Base-by-base conservation (phyloP, 768 basidiomycete genomes). In the Rhodotorula paludigena region DNA sequence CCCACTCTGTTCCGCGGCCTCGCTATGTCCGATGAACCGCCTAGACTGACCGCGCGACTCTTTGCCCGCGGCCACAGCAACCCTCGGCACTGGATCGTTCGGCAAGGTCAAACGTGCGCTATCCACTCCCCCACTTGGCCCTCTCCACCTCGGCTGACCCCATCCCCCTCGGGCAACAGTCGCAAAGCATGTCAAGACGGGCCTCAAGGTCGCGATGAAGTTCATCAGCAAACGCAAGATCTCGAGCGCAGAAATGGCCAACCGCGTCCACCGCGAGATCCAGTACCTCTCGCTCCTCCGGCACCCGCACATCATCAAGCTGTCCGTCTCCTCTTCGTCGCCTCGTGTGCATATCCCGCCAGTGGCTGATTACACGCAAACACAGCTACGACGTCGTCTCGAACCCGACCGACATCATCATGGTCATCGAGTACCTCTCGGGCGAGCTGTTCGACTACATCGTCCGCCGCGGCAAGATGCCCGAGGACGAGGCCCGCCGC, bases 381-480 rank as follows among this genome's bases (percentile, higher is more conserved):
- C 44, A 14, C 74, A 82, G 81, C 23, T 83, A 82, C 76, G 82
- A 83, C 66, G 82, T 83, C 47, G 96, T 98, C 72, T 92, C 90
- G 14, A 96, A 93, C 0, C 86, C 90, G 0, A 89, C 88, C 3
- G 92, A 98, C 77, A 96, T 99, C 74, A 93, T 99, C 77, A 96
- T 99, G 80, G 96, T 99, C 38, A 86, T 98, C 62, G 96, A 99
- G 78, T 97, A 87, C 78, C 94, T 92, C 5, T 89, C 89, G 0
- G 92, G 92, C 68, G 96, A 99, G 76, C 84, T 99, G 11, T 99
- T 99, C 84, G 92, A 98, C 79, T 96, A 93, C 80, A 97, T 98
- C 76, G 94, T 96, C 67, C 83, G 84, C n/a, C 85, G 93, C 66
- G 96, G 96, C 15, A 78, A 89, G 65, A 92, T 98, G 88, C 81